phyloP scores from a whole-genome alignment of 345 rosid species.

The Kandelia obovata region DNA sequence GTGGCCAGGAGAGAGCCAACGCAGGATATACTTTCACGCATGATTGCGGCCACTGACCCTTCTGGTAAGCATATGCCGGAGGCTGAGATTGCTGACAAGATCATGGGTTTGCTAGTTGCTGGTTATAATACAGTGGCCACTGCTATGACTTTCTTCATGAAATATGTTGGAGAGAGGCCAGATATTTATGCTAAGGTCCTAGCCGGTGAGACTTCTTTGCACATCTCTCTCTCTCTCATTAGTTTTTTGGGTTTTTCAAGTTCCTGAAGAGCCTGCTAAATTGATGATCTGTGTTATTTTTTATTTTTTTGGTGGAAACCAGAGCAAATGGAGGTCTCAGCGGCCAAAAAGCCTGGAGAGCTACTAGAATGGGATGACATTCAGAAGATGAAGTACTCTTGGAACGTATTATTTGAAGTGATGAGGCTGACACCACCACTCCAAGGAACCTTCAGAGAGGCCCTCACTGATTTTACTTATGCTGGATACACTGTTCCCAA shows the following conservation, averaged over 20 bases:
- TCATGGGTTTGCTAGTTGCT: slow-evolving; percentile 53
- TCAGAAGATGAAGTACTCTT: slow-evolving; percentile 49
- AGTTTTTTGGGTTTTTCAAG: not conserved
- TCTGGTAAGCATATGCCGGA: slow-evolving; percentile 44
- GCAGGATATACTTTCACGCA: slow-evolving; percentile 37
- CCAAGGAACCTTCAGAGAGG: slow-evolving; percentile 55
- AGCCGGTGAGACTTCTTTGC: slow-evolving; percentile 25
- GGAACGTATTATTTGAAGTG: slow-evolving; percentile 45
- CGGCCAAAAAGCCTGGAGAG: slow-evolving; percentile 31
- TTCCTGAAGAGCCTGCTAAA: not conserved
- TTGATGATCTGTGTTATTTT: too few species aligned
- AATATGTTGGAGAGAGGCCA: slow-evolving; percentile 50
- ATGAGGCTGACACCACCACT: slow-evolving; percentile 52
- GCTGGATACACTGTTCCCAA: slow-evolving; percentile 53
- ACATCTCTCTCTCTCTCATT: not conserved
- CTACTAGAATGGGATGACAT: slow-evolving; percentile 43
- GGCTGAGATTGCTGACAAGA: slow-evolving; percentile 48
- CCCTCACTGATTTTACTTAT: slow-evolving; percentile 39
- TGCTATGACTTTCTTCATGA: slow-evolving; percentile 56
- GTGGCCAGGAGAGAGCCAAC: slow-evolving; percentile 19
- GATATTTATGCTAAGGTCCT: slow-evolving; percentile 38
- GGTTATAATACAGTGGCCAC: slow-evolving; percentile 57
- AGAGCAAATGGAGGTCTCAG: slow-evolving; percentile 42
- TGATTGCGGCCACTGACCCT: slow-evolving; percentile 39
- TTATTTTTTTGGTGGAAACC: not conserved